Base-by-base conservation (phyloP, 2,329 filamentous ascomycete species). In the Microdochium paspali region DNA sequence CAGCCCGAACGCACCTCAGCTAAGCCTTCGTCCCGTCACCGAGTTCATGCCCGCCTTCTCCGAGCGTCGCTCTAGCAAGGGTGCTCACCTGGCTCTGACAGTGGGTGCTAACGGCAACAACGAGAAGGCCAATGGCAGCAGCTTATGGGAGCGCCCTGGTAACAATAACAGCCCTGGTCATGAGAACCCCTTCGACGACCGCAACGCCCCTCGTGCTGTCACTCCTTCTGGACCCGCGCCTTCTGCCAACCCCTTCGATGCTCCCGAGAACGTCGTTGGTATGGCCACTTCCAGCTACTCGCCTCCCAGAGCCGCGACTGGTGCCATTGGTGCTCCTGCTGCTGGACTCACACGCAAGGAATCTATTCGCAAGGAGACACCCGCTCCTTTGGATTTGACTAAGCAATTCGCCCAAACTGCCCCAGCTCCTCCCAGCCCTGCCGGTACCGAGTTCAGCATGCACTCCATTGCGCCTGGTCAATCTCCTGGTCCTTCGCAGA, bases 11-110 rank as follows among this genome's bases (percentile, higher is more conserved):
- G 83, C 90, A 42, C 89, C 90, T n/a, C 84, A 84, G 52, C 76
- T 96, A 51, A 94, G 88, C 60, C 74, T 95, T 47, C 84, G 89
- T 45, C 90, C 90, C 2, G 79, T 93, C 44, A 91, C 88, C 35
- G 82, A 93, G 58, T 90, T 95, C 66, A 74, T 87, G 32, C 86
- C 88, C 4, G 82, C 79, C 58, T 76, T 87, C 47, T 65, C 69
- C 7, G 74, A 78, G 47, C 72, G 74, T 59, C 68, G 72, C 45
- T 60, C 64, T 30, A 80, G 72, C 66, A 74, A 71, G 50, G 71
- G 68, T 26, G 69, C 70, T 50, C 66, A 64, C 26, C 62, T 74
- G 47, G 57, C 62, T 44, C 54, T 67, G 35, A 57, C 58, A 9
- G 53, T 60, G 10, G 58, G 58, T 15, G 56, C 65, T 21, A 53